Percentiles rank a stretch among this genome's conserved stretches.
phyloP scores from a whole-genome alignment of 805 yeast genomes.

The Deakozyma indianensis region DNA sequence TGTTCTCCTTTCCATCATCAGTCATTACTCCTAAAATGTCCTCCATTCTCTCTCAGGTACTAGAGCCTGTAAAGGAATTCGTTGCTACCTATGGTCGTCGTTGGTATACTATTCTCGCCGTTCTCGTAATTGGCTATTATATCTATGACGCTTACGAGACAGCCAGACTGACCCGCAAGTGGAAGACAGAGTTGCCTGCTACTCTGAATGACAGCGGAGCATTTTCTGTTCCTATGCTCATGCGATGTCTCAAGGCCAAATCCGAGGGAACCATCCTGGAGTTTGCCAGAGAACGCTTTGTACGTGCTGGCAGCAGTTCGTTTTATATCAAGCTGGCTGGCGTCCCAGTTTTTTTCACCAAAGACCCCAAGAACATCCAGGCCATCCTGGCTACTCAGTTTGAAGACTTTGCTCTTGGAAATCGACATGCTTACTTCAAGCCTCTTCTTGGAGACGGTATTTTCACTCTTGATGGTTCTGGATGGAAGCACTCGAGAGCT shows the following conservation, averaged over 20 bases:
- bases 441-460: conserved; percentile 23
- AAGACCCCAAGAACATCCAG: conserved; percentile 18
- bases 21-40: no score
- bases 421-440: conserved; percentile 14
- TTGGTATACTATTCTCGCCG: background rate
- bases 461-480: conserved; percentile 22
- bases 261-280: background rate
- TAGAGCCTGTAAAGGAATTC: no score
- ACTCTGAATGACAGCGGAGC: background rate
- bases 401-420: conserved; percentile 19
- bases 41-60: no score
- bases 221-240: background rate
- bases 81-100: background rate
- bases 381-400: conserved; percentile 17
- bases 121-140: background rate
- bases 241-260: background rate
- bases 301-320: background rate
- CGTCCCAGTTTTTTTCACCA: conserved; percentile 7
- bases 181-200: background rate
- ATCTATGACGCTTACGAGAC: background rate
- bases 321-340: background rate
- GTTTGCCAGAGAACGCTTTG: background rate
- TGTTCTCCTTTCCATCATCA: no score
- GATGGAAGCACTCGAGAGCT: conserved; percentile 24
- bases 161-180: background rate